phyloP scores from a whole-genome alignment of 768 basidiomycete species.

The Auriscalpium orientale region DNA sequence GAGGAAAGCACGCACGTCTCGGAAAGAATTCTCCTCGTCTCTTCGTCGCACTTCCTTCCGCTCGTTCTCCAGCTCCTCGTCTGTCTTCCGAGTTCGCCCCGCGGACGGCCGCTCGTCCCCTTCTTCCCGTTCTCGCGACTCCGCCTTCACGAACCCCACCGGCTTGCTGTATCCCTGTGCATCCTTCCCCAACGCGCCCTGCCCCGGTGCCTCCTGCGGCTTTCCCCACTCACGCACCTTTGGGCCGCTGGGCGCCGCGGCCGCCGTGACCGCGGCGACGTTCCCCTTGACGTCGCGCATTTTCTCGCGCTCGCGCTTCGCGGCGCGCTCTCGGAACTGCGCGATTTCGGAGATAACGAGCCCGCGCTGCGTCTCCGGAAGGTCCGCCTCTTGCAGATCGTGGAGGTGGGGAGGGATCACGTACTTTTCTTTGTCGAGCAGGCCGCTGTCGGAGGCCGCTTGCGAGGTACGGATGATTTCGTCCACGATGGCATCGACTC shows the following conservation, averaged over 20 bases:
- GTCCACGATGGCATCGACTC: conserved; percentile 55
- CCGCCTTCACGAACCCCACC: conserved; percentile 72
- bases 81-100: conserved; percentile 52
- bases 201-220: conserved; percentile 24
- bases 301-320: conserved; percentile 87
- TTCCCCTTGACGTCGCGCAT: conserved; percentile 64
- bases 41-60: conserved; percentile 65
- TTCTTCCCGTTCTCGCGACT: conserved; percentile 34
- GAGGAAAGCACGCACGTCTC: conserved; percentile 55
- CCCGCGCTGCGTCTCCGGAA: conserved; percentile 89
- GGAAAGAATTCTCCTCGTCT: conserved; percentile 79
- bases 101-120: conserved; percentile 27
- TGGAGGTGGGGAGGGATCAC: conserved; percentile 93
- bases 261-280: conserved; percentile 31
- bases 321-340: conserved; percentile 89
- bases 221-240: conserved; percentile 78
- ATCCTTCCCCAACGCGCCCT: conserved; percentile 23
- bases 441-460: conserved; percentile 67
- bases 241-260: conserved; percentile 58
- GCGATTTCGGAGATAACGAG: conserved; percentile 96
- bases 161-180: conserved; percentile 71
- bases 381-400: conserved; percentile 92
- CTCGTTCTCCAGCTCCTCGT: conserved; percentile 83
- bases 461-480: conserved; percentile 69
- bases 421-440: conserved; percentile 78